Evolutionary conservation across 192 early-diverging fungal genomes (phyloP).

Genomic region (Umbelopsis sp.): DNA sequence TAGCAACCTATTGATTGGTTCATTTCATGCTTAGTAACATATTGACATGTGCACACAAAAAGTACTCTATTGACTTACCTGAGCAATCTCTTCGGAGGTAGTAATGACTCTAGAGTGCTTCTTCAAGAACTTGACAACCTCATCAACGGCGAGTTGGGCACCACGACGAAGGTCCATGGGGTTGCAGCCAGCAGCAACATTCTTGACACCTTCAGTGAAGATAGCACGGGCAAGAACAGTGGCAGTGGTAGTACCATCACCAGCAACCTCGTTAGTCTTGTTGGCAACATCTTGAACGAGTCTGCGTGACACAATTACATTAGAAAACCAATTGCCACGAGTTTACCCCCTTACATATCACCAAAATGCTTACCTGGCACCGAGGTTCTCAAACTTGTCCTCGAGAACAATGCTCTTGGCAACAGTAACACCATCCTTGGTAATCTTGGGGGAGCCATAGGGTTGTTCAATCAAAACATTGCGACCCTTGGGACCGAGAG

Average conservation of each 20-base stretch:
- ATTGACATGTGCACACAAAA: neutral
- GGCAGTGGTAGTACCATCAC: constrained; percentile 99
- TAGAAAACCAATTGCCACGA: neutral
- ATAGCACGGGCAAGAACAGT: constrained; percentile 98
- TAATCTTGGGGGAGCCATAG: constrained; percentile 98
- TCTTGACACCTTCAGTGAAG: constrained; percentile 99
- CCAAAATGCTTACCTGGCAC: constrained; percentile 67
- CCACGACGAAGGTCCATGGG: constrained; percentile 98
- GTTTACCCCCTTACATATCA: neutral
- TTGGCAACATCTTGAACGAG: constrained; percentile 99
- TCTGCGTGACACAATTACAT: constrained; percentile 33
- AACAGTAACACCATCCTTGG: constrained; percentile 99
- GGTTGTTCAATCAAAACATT: constrained; percentile 99
- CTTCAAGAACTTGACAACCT: constrained; percentile 91
- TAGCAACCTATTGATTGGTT: constrained; percentile 60
- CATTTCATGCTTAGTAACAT: neutral
- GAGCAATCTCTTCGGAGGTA: constrained; percentile 95
- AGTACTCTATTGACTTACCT: constrained; percentile 53
- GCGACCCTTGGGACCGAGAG: constrained; percentile 98
- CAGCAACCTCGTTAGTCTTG: constrained; percentile 99
- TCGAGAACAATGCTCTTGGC: constrained; percentile 96
- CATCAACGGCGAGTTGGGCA: constrained; percentile 91
- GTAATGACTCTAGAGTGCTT: constrained; percentile 91
- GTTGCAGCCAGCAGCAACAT: constrained; percentile 99
- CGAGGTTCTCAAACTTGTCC: constrained; percentile 99